Evolutionary conservation across 1,139 yeast genomes (phyloP).

Genomic region (Pichia sp.): DNA sequence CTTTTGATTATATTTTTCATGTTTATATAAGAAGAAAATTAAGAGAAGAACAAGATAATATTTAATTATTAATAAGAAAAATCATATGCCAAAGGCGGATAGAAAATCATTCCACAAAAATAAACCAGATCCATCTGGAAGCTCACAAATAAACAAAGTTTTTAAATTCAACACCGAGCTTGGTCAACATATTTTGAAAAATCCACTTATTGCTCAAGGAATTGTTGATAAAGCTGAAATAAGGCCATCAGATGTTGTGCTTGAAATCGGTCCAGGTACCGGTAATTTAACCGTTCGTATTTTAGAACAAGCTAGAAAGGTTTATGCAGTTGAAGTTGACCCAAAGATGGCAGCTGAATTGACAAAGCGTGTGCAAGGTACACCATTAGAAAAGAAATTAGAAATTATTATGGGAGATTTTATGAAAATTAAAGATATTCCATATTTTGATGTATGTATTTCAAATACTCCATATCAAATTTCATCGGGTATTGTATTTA

Average conservation of each 20-base stretch:
- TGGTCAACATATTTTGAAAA: conserved; percentile 95
- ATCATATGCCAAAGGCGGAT: conserved; percentile 47
- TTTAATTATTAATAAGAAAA: background rate
- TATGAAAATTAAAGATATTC: conserved; percentile 85
- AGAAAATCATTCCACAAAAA: conserved; percentile 45
- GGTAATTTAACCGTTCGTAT: conserved; percentile 95
- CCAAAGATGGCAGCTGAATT: conserved; percentile 99
- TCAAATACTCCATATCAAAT: conserved; percentile 98
- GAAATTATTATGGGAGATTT: conserved; percentile 93
- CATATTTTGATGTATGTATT: conserved; percentile 92
- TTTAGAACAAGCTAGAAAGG: conserved; percentile 84
- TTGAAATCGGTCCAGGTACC: conserved; percentile 99
- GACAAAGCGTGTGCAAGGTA: conserved; percentile 95
- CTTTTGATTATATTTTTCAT: background rate
- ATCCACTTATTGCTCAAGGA: conserved; percentile 95
- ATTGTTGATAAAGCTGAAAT: conserved; percentile 95
- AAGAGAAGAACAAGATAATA: too few relatives aligned
- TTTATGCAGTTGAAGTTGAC: conserved; percentile 95
- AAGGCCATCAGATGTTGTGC: conserved; percentile 84
- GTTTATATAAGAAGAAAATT: too few relatives aligned
- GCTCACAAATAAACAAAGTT: conserved; percentile 69
- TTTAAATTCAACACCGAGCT: conserved; percentile 94
- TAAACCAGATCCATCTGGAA: conserved; percentile 44
- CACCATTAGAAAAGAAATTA: conserved; percentile 83
- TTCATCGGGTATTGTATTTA: conserved; percentile 93